Evolutionary conservation across 257 asterid species (phyloP), one percentile per base, ranked within the genome.

Genomic region (Marsdenia floribunda): DNA sequence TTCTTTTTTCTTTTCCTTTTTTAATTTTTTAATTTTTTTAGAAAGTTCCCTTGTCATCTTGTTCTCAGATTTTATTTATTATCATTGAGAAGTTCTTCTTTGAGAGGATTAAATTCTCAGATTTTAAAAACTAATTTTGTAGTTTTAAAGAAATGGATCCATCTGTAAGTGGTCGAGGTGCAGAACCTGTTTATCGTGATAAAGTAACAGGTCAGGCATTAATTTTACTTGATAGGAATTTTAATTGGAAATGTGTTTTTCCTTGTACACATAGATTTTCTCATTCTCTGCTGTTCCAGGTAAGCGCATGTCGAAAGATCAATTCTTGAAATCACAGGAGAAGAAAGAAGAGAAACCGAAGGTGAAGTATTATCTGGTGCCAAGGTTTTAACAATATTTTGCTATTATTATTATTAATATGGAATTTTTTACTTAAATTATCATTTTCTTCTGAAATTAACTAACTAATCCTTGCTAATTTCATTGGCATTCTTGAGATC

Each of bases 101-200:
- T 52, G 61, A 44, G 53, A 0, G 33, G 40, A 38, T 71, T 46
- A 10, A 38, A 18, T 18, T 35, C 49, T 68, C 75, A 29, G 47
- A 49, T 61, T 37, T 19, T 18, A 52, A 47, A 49, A 6, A 50
- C 44, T 77, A 3, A 59, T 69, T 75, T 76, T 78, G 68, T 79
- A 94, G 97, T 90, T 90, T 89, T 80, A 81, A 77, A 64, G 86
- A 86, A 68, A 84, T 94, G 96, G 97, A 92, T 84, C 89, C 96
- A 73, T 79, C 90, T 42, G 81, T 87, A 22, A 94, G 97, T 52
- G 98, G 99, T 54, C 86, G 86, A 64, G 87, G 82, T 74, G 99
- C 99, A 74, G 96, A 86, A 76, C 82, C 90, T 8, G 84, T 83
- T 57, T 94, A 92, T 86, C 96, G 99, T 58, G 81, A 94, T 81